Evolutionary conservation across 2,329 filamentous ascomycete genomes (phyloP).

Genomic region (Xenoacremonium recifei): DNA sequence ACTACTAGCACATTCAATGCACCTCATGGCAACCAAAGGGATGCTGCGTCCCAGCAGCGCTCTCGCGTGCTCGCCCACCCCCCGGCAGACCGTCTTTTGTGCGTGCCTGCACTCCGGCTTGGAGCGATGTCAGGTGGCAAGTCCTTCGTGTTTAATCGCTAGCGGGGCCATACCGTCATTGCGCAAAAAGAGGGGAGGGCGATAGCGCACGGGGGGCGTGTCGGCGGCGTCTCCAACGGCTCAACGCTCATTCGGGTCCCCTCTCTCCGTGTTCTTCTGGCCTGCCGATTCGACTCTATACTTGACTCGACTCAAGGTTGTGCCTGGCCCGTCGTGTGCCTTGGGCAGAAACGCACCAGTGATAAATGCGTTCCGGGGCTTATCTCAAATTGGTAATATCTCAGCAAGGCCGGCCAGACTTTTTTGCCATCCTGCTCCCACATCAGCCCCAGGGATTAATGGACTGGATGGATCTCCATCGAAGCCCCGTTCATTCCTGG

Average conservation of each 20-base stretch:
- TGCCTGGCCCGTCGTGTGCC: constrained; percentile 13
- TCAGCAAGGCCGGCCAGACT: constrained; percentile 16
- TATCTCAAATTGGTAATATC: constrained; percentile 24
- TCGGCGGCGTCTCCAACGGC: too few species aligned
- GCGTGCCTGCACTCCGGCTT: constrained; percentile 12
- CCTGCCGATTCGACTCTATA: neutral
- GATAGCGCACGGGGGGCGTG: too few species aligned
- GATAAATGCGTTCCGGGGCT: constrained; percentile 21
- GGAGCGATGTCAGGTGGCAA: too few species aligned
- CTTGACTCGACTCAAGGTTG: neutral
- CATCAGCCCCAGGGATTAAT: constrained; percentile 8
- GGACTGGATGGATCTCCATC: too few species aligned
- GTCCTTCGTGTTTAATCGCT: too few species aligned
- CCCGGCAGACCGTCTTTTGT: constrained; percentile 29
- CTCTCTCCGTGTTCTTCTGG: too few species aligned
- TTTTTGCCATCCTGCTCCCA: constrained; percentile 16
- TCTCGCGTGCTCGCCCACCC: constrained; percentile 20
- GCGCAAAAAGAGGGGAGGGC: too few species aligned
- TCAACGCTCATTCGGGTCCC: too few species aligned
- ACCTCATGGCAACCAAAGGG: too few species aligned
- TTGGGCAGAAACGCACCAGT: constrained; percentile 20
- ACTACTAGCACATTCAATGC: too few species aligned
- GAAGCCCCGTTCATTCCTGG: constrained; percentile 15
- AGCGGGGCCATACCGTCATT: too few species aligned
- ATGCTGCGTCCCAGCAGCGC: too few species aligned